Evolutionary conservation across 2,329 filamentous ascomycete species (phyloP).

Genomic region (Claviceps paspali): DNA sequence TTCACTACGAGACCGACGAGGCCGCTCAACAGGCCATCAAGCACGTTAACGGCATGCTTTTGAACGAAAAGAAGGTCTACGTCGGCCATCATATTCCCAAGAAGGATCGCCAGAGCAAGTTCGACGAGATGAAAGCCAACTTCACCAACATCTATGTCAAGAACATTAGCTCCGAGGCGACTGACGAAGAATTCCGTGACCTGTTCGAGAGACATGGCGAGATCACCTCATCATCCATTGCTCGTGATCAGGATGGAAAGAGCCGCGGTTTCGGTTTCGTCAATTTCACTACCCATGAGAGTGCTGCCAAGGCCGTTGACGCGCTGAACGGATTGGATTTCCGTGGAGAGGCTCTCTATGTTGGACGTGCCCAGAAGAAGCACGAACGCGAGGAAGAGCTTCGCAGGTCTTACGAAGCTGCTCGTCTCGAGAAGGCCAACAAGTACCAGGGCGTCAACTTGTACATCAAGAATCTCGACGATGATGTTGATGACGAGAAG

Average conservation of each 20-base stretch:
- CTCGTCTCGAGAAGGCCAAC: constrained; percentile 92
- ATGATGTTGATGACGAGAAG: constrained; percentile 96
- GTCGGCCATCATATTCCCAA: constrained; percentile 99
- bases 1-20: constrained; percentile 99
- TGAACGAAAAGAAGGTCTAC: constrained; percentile 99
- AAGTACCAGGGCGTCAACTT: constrained; percentile 99
- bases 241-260: constrained; percentile 79
- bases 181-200: constrained; percentile 86
- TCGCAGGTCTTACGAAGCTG: constrained; percentile 95
- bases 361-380: constrained; percentile 98
- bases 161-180: constrained; percentile 76
- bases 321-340: constrained; percentile 85
- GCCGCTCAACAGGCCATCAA: constrained; percentile 95
- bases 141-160: constrained; percentile 99
- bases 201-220: constrained; percentile 87
- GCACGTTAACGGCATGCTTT: constrained; percentile 97
- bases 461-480: constrained; percentile 97
- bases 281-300: constrained; percentile 87
- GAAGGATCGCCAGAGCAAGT: constrained; percentile 99
- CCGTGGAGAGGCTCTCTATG: constrained; percentile 89
- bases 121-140: constrained; percentile 99
- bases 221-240: constrained; percentile 89
- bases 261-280: constrained; percentile 93
- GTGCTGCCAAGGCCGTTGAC: constrained; percentile 73
- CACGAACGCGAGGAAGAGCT: constrained; percentile 99